A percentile compares a stretch with the other conserved stretches of the same genome.
Conservation (phyloP, 495 filamentous ascomycete species). For the Talaromyces stipitatus region DNA sequence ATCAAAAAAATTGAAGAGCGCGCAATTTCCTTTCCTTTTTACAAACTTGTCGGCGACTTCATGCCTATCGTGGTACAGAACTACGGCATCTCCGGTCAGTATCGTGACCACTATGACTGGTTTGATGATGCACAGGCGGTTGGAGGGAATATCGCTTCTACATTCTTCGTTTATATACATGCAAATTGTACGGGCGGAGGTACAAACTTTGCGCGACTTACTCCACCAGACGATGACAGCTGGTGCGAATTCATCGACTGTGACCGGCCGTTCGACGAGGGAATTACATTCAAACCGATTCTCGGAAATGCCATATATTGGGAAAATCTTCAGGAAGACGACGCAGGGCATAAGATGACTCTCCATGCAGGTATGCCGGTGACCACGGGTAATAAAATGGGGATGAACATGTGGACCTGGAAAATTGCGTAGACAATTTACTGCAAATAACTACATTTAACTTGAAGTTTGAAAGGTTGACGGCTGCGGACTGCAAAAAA, state of each 20-base stretch:
- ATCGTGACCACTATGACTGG: conserved; percentile 52
- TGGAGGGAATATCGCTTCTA: conserved; percentile 2
- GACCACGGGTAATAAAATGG: conserved; percentile 59
- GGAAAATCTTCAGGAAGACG: conserved; percentile 60
- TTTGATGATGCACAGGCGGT: conserved; percentile 19
- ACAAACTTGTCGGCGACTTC: background rate
- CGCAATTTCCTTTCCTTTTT: background rate
- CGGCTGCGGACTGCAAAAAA: no score
- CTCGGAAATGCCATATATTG: conserved; percentile 70
- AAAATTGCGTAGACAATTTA: background rate
- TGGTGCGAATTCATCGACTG: conserved; percentile 60
- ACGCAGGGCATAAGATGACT: conserved; percentile 54
- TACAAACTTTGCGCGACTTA: background rate
- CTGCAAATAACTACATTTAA: no score
- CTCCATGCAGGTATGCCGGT: conserved; percentile 68
- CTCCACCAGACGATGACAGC: background rate
- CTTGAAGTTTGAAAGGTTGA: no score
- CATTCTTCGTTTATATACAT: conserved; percentile 1
- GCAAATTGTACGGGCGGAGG: conserved; percentile 1
- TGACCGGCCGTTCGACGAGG: conserved; percentile 33
- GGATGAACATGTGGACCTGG: conserved; percentile 75
- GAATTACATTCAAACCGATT: conserved; percentile 27
- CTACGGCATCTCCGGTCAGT: conserved; percentile 36
- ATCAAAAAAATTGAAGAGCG: background rate
- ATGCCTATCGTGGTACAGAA: conserved; percentile 3